Conservation (phyloP, 2,329 filamentous ascomycete species). For the Trichoderma sp. region DNA sequence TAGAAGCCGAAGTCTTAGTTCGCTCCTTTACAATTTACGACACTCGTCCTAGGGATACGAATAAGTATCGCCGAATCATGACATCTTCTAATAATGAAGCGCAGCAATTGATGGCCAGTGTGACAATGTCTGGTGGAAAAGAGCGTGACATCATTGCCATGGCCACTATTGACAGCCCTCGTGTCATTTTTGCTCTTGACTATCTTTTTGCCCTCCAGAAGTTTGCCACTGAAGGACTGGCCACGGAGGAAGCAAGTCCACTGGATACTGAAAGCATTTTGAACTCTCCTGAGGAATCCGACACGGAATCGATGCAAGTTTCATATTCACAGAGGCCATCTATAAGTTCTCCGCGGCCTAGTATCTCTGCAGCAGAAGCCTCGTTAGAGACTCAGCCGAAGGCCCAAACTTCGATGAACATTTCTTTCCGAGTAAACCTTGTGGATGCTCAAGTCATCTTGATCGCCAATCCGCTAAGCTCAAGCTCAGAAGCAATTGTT, state of each 20-base stretch:
- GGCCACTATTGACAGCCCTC: conserved; percentile 89
- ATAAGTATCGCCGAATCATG: conserved; percentile 98
- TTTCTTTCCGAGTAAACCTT: conserved; percentile 88
- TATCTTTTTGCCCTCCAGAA: conserved; percentile 87
- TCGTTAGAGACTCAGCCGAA: conserved; percentile 19
- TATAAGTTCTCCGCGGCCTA: conserved; percentile 29
- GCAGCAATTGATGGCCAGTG: conserved; percentile 96
- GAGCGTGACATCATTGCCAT: conserved; percentile 84
- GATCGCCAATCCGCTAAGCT: conserved; percentile 87
- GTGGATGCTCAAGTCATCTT: conserved; percentile 96
- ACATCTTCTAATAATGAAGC: conserved; percentile 91
- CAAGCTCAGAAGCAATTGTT: conserved; percentile 92
- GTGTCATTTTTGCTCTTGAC: conserved; percentile 91
- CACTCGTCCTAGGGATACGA: conserved; percentile 81
- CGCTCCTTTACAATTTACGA: conserved; percentile 94
- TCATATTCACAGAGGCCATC: conserved; percentile 32
- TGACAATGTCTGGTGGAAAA: conserved; percentile 84
- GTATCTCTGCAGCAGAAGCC: conserved; percentile 21
- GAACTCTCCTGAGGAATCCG: conserved; percentile 57
- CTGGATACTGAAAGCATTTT: conserved; percentile 51
- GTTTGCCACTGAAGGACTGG: conserved; percentile 71
- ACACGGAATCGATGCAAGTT: conserved; percentile 55
- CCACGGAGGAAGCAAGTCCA: conserved; percentile 53
- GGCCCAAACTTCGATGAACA: conserved; percentile 52
- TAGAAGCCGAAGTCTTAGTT: conserved; percentile 91